Percentiles rank a stretch among this genome's conserved stretches.
Conservation (phyloP, 345 rosid genomes). For the Eucalyptus regnans region DNA sequence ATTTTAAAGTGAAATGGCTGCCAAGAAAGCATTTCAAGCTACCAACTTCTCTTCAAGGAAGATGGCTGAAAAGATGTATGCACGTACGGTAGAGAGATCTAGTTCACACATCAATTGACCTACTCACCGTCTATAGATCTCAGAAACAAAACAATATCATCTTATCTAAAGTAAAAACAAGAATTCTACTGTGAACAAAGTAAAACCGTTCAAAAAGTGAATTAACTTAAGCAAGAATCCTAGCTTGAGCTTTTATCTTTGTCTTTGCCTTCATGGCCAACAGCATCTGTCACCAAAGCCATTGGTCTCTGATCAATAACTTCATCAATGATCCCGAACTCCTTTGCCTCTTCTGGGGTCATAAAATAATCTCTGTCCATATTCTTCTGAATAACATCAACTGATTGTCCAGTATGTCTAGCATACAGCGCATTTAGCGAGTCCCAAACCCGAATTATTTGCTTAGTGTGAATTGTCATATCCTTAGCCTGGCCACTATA, state of each 20-base stretch:
- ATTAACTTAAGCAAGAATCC: background rate
- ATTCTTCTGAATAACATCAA: conserved; percentile 69
- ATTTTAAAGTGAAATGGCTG: background rate
- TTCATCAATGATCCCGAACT: conserved; percentile 91
- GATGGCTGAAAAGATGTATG: background rate
- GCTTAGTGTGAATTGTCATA: conserved; percentile 84
- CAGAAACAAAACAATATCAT: background rate
- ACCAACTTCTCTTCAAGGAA: background rate
- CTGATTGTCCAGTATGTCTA: conserved; percentile 70
- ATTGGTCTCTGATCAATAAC: conserved; percentile 85
- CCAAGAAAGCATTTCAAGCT: background rate
- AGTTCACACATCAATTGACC: background rate
- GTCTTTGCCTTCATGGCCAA: conserved; percentile 48
- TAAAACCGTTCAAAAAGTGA: background rate
- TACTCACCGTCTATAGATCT: background rate
- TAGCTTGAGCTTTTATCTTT: conserved; percentile 52
- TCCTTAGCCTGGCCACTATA: conserved; percentile 96
- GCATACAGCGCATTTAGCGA: conserved; percentile 56
- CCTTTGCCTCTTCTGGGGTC: conserved; percentile 92
- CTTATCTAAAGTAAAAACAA: background rate
- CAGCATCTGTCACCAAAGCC: conserved; percentile 73
- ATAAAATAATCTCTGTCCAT: conserved; percentile 98
- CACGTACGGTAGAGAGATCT: background rate
- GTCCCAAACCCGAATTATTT: conserved; percentile 94
- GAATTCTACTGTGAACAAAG: background rate